A percentile compares a stretch with the other conserved stretches of the same genome.
Conservation (phyloP, 148 eudicot species). For the Nepenthes mirabilis region DNA sequence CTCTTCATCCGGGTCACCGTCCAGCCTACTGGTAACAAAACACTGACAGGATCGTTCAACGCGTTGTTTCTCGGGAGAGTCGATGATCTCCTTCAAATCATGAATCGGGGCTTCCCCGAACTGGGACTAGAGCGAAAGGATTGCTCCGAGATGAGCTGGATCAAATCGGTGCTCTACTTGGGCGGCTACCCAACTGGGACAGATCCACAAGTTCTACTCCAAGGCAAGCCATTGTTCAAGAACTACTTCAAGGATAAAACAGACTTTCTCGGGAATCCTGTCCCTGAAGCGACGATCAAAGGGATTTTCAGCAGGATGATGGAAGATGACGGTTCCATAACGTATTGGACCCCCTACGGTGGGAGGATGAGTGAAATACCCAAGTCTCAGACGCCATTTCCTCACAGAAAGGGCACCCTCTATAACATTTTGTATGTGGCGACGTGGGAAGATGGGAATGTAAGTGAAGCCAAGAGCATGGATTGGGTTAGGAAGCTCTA, state of each 20-base stretch:
- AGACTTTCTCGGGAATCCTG: constrained; percentile 1
- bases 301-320: constrained; percentile 1
- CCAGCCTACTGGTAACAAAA: background rate
- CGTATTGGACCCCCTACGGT: constrained; percentile 6
- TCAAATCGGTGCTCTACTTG: constrained; percentile 5
- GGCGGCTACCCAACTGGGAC: constrained; percentile 4
- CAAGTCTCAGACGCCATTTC: constrained; percentile 1
- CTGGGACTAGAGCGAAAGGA: constrained; percentile 3
- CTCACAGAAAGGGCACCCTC: constrained; percentile 6
- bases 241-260: constrained; percentile 8
- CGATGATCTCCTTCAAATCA: background rate
- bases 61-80: constrained; percentile 4
- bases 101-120: constrained; percentile 5
- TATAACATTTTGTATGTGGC: constrained; percentile 7
- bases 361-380: constrained; percentile 10
- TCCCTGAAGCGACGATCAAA: background rate
- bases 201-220: background rate
- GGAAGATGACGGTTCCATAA: background rate
- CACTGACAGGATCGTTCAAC: background rate
- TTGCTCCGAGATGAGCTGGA: constrained; percentile 10
- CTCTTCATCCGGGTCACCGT: constrained; percentile 5
- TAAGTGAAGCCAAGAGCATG: background rate
- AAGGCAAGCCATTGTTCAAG: constrained; percentile 5
- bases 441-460: constrained; percentile 1
- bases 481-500: background rate